These are phyloP conservation scores for Emmonsia crescens DNA, from an alignment of 2,329 filamentous ascomycete genomes.

Conservation along the genomic window DNA sequence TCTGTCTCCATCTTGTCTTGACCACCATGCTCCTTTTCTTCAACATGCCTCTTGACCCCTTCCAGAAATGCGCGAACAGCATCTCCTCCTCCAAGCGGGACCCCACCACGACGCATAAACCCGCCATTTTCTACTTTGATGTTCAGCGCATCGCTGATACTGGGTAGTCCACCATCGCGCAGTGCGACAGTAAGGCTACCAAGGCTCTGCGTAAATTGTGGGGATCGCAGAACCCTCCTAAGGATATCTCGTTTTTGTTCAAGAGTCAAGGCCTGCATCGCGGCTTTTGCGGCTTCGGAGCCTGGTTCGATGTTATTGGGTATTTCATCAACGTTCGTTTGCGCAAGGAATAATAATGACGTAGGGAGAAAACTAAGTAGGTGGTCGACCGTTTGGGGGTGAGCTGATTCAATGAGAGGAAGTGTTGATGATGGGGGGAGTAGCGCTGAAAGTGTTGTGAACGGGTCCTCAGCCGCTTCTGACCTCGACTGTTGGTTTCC, in stretches of 20 bases:
- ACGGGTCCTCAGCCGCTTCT: constrained; percentile 50
- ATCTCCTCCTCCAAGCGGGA: constrained; percentile 78
- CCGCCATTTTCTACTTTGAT: constrained; percentile 78
- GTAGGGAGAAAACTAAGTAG: constrained; percentile 72
- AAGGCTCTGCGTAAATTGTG: constrained; percentile 82
- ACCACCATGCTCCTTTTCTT: constrained; percentile 38
- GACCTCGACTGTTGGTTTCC: constrained; percentile 41
- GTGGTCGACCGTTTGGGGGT: constrained; percentile 55
- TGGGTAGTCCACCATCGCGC: constrained; percentile 80
- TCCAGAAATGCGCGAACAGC: constrained; percentile 87
- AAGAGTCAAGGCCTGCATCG: constrained; percentile 60
- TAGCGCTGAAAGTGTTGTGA: constrained; percentile 77
- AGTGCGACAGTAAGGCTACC: constrained; percentile 77
- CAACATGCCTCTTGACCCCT: constrained; percentile 69
- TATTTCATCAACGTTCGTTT: constrained; percentile 46
- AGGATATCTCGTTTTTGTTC: constrained; percentile 72
- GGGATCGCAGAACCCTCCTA: constrained; percentile 71
- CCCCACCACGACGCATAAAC: constrained; percentile 61
- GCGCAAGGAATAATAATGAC: constrained; percentile 63
- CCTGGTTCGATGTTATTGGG: constrained; percentile 54
- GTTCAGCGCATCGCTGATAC: constrained; percentile 73
- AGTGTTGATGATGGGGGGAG: constrained; percentile 68
- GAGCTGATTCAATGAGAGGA: constrained; percentile 59
- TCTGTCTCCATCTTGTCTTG: constrained; percentile 35
- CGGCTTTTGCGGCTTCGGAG: constrained; percentile 57